Evolutionary conservation across 108 stramenopile genomes (phyloP).

Genomic region (Parietichytrium sp.): DNA sequence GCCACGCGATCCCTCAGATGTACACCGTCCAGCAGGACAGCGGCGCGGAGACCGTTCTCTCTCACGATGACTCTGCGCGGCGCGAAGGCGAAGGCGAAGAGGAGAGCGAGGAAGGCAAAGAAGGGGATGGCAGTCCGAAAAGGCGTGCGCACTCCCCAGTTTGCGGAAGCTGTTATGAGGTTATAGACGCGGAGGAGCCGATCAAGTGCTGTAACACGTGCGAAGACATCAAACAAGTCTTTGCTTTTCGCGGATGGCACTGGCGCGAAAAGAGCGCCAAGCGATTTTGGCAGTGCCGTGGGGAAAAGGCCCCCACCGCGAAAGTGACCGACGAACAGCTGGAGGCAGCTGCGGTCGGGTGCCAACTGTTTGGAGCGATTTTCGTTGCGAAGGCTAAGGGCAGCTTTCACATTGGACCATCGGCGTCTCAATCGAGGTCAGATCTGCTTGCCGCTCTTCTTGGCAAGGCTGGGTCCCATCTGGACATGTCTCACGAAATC

Average conservation of each 20-base stretch:
- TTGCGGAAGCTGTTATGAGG: neutral
- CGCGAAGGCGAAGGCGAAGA: too few relatives aligned
- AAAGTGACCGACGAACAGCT: too few relatives aligned
- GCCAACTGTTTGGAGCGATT: neutral
- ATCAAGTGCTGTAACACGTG: constrained; percentile 17
- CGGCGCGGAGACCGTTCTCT: constrained; percentile 7
- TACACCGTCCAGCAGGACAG: neutral
- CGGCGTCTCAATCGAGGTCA: neutral
- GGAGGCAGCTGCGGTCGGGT: too few relatives aligned
- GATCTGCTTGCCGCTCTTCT: neutral
- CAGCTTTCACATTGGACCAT: constrained; percentile 35
- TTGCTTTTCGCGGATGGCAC: neutral
- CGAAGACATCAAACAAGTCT: neutral
- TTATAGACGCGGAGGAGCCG: neutral
- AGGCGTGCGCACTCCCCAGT: neutral
- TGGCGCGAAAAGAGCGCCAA: neutral
- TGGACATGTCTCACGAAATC: constrained; percentile 21
- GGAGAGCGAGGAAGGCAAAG: too few relatives aligned
- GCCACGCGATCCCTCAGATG: neutral
- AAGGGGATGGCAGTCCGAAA: too few relatives aligned
- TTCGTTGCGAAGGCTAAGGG: constrained; percentile 26
- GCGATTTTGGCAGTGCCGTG: constrained; percentile 23
- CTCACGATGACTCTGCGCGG: too few relatives aligned
- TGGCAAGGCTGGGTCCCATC: neutral
- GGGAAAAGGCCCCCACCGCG: neutral